A percentile compares a stretch with the other conserved stretches of the same genome.
These are phyloP conservation scores for Xerocomellus amylosporus DNA, from an alignment of 768 basidiomycete genomes.

Conservation along the genomic window DNA sequence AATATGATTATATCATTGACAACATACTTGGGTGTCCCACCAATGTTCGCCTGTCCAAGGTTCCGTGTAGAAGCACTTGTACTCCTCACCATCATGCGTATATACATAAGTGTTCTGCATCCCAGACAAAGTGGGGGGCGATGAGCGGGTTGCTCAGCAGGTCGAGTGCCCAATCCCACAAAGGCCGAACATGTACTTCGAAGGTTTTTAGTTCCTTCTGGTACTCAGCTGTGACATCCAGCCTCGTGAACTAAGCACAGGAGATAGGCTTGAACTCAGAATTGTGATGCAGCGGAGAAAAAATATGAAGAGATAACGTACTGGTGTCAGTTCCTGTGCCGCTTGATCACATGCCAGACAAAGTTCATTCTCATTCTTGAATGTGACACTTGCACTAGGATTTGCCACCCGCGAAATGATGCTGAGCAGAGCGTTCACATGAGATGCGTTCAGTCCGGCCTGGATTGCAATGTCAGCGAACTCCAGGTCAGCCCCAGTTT, in stretches of 20 bases:
- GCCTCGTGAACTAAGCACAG: not conserved
- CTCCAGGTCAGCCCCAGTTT: not conserved
- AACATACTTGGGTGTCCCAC: constrained; percentile 11
- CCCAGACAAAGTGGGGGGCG: constrained; percentile 22
- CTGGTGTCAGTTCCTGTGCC: not conserved
- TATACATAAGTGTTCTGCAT: not conserved
- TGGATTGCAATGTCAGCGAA: not conserved
- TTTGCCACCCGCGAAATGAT: not conserved
- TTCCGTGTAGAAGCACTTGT: constrained; percentile 3
- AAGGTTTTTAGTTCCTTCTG: not conserved
- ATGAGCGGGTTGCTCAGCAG: not conserved
- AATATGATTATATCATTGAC: not conserved
- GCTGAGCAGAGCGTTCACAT: not conserved
- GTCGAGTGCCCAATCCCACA: constrained; percentile 12
- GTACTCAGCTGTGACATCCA: not conserved
- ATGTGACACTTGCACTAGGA: not conserved
- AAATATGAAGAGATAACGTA: not conserved
- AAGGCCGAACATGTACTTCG: not conserved
- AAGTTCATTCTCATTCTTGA: not conserved
- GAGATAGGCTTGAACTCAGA: not conserved
- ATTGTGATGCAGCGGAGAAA: no score
- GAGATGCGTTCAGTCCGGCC: not conserved
- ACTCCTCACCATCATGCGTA: not conserved
- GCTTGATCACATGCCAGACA: not conserved
- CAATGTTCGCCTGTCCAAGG: constrained; percentile 9